Conservation (phyloP, 1,284 basidiomycete genomes). For the Gymnopus androsaceus region DNA sequence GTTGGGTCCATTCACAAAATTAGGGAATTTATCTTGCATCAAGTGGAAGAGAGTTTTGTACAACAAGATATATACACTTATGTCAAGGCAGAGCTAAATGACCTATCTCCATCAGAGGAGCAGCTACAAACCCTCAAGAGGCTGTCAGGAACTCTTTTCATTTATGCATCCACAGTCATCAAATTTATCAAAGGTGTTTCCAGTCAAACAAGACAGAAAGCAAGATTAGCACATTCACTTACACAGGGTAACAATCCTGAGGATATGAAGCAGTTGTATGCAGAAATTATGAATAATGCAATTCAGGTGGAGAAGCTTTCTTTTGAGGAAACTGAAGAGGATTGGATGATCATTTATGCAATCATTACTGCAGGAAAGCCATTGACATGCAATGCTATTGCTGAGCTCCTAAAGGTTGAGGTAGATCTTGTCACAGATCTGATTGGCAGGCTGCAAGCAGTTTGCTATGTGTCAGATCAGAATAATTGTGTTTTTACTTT, state of each 20-base stretch:
- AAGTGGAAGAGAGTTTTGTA: slow-evolving; percentile 17
- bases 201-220: neutral
- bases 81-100: neutral
- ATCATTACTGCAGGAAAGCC: too few species aligned
- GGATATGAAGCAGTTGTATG: neutral
- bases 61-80: too few species aligned
- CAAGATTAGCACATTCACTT: neutral
- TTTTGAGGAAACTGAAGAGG: neutral
- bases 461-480: neutral
- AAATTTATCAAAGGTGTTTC: neutral
- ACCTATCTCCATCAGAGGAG: neutral
- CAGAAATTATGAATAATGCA: neutral
- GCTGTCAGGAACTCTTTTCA: neutral
- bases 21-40: slow-evolving; percentile 15
- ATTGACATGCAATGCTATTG: too few species aligned
- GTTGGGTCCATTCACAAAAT: neutral
- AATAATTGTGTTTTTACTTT: neutral
- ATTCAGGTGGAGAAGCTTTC: neutral
- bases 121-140: neutral
- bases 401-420: neutral
- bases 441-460: neutral
- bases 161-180: neutral
- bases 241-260: neutral
- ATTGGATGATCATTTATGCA: too few species aligned
- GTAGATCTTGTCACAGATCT: neutral